Evolutionary conservation across 441 rosid genomes (phyloP), one percentile per base, ranked within the genome.

Genomic region (Croton setiger): DNA sequence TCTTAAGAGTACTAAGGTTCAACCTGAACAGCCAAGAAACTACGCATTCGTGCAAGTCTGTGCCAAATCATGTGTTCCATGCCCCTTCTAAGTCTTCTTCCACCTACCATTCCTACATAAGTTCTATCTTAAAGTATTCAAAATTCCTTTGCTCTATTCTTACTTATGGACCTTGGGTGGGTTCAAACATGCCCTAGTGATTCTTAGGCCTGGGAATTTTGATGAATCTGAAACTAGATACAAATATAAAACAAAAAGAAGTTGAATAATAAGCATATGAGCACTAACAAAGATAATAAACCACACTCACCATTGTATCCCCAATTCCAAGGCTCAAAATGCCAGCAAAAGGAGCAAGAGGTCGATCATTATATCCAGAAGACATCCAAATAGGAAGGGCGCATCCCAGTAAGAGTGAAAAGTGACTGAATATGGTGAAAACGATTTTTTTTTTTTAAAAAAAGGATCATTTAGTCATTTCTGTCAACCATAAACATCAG

Each of bases 331-430:
- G 95, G 87, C 99, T 95, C 80, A 95, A 85, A 76, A 95, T 88
- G 77, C 99, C 99, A 72, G 99, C 89, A 83, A 92, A 95, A 49
- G 98, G 95, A 53, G 93, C 85, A 74, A 92, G 95, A 27, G 99
- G 96, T 56, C 98, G 86, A 82, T 95, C 99, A 60, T 88, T 95
- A 85, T 86, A 89, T 55, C 92, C 97, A 44, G 88, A 88, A 71
- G 97, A 92, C 92, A 95, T 85, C 99, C 99, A 95, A 61, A 92
- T 90, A 58, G 99, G 99, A 82, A 95, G 90, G 18, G 98, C 95
- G 74, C 98, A 95, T 69, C 99, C 98, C 86, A 95, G 61, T 72
- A 95, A 80, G 36, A 95, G 92, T 14, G 99, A 95, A 78, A 95
- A 95, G 78, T 95, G 98, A 85, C 99, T 92, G 76, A 68, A 76